Conservation (phyloP, 768 basidiomycete genomes). For the Collybia nuda region DNA sequence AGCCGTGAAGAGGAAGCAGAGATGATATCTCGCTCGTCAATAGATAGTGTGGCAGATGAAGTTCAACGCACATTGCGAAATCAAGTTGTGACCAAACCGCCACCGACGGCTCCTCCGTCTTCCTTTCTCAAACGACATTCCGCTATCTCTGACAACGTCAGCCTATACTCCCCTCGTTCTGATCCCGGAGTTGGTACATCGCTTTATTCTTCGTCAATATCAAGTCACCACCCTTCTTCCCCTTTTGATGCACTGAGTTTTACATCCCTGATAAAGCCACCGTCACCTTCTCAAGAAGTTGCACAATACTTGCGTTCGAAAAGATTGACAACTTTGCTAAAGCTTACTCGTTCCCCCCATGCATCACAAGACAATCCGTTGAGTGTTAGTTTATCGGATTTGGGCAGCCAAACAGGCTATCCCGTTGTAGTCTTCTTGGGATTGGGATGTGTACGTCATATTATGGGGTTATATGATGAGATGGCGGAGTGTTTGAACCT, state of each 20-base stretch:
- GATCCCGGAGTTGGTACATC: conserved; percentile 52
- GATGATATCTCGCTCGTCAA: conserved; percentile 74
- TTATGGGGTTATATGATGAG: conserved; percentile 95
- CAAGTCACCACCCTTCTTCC: conserved; percentile 43
- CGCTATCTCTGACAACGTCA: conserved; percentile 54
- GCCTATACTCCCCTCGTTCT: conserved; percentile 53
- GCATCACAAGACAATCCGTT: conserved; percentile 73
- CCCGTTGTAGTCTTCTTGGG: conserved; percentile 93
- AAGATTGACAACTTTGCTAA: conserved; percentile 79
- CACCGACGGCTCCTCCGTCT: conserved; percentile 34
- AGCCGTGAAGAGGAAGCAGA: conserved; percentile 61
- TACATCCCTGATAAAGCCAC: conserved; percentile 40
- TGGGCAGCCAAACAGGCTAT: conserved; percentile 81
- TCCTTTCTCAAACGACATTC: conserved; percentile 51
- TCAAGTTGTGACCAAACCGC: conserved; percentile 44
- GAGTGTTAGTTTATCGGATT: conserved; percentile 89
- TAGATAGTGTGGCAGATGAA: conserved; percentile 87
- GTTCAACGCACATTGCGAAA: conserved; percentile 67
- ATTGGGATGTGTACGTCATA: conserved; percentile 89
- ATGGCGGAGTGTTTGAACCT: conserved; percentile 88
- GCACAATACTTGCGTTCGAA: conserved; percentile 88
- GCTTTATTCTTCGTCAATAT: conserved; percentile 50
- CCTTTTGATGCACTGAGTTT: conserved; percentile 43
- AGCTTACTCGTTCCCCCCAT: conserved; percentile 77
- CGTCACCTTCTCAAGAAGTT: conserved; percentile 64